Percentiles rank a stretch among this genome's conserved stretches.
phyloP scores from a whole-genome alignment of 805 yeast genomes.

The Candida loeiensis region DNA sequence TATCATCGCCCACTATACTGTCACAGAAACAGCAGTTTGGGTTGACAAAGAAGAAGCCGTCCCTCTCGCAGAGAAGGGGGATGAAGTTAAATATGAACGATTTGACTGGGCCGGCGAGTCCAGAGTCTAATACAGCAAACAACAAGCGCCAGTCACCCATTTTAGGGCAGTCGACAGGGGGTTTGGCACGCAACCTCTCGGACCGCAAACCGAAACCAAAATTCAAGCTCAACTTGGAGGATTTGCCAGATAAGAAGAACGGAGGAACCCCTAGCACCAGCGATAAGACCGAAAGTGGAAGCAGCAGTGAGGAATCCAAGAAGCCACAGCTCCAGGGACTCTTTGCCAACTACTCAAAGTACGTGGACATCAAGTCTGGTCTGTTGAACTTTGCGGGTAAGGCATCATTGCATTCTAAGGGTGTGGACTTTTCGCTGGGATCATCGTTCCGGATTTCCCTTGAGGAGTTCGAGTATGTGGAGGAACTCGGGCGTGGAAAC shows the following conservation, averaged over 20 bases:
- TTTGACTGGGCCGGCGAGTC: conserved; percentile 10
- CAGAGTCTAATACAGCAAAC: conserved; percentile 2
- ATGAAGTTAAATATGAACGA: conserved; percentile 46
- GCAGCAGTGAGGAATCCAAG: conserved; percentile 2
- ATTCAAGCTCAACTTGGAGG: conserved; percentile 33
- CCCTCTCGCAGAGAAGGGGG: conserved; percentile 54
- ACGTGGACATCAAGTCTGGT: conserved; percentile 89
- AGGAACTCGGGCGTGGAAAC: conserved; percentile 92
- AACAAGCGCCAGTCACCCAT: conserved; percentile 3
- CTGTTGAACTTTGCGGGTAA: conserved; percentile 90
- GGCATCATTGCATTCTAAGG: conserved; percentile 86
- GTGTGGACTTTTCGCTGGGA: conserved; percentile 88
- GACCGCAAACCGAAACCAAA: conserved; percentile 40
- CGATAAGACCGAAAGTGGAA: background rate
- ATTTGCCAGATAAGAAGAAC: conserved; percentile 10
- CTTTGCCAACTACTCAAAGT: conserved; percentile 81
- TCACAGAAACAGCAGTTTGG: conserved; percentile 3
- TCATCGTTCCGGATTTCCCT: conserved; percentile 80
- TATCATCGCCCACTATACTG: background rate
- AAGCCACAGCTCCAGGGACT: conserved; percentile 50
- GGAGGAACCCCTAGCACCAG: conserved; percentile 1
- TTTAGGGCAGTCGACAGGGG: conserved; percentile 27
- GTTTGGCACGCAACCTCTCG: conserved; percentile 33
- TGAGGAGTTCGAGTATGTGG: conserved; percentile 77
- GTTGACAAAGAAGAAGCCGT: conserved; percentile 30